phyloP scores from a whole-genome alignment of 139 green algal genomes.

The Coelastrella sp. region DNA sequence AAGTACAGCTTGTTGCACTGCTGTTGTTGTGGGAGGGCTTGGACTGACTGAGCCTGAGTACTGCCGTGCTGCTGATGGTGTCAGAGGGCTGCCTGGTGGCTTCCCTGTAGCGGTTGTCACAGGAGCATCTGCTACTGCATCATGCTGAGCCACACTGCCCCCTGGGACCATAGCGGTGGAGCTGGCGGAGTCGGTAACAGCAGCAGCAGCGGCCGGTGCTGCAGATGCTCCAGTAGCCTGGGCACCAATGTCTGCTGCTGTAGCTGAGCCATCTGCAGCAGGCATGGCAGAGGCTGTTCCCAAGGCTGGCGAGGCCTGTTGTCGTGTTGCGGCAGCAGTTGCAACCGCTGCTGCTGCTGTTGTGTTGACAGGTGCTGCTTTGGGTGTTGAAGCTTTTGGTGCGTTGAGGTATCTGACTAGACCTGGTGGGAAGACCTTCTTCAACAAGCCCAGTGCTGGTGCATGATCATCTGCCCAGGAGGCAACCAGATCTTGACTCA shows the following conservation, averaged over 20 bases:
- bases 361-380: background rate
- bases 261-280: background rate
- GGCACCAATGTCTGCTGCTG: no score
- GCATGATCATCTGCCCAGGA: constrained; percentile 86
- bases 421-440: constrained; percentile 75
- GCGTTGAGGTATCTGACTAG: constrained; percentile 79
- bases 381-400: constrained; percentile 29
- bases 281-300: constrained; percentile 4
- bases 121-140: no score
- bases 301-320: background rate
- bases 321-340: background rate
- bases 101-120: no score
- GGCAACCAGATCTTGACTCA: constrained; percentile 79
- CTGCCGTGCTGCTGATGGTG: background rate
- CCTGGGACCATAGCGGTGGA: no score
- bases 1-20: background rate
- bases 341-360: constrained; percentile 19
- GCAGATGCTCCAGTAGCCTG: no score
- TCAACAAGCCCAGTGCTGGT: constrained; percentile 79
- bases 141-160: no score
- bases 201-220: background rate
- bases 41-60: background rate
- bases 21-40: background rate
- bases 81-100: no score
- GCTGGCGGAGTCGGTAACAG: no score